A percentile compares a stretch with the other conserved stretches of the same genome.
phyloP scores from a whole-genome alignment of 163 green algal genomes.

The Coccomyxa subellipsoidea region DNA sequence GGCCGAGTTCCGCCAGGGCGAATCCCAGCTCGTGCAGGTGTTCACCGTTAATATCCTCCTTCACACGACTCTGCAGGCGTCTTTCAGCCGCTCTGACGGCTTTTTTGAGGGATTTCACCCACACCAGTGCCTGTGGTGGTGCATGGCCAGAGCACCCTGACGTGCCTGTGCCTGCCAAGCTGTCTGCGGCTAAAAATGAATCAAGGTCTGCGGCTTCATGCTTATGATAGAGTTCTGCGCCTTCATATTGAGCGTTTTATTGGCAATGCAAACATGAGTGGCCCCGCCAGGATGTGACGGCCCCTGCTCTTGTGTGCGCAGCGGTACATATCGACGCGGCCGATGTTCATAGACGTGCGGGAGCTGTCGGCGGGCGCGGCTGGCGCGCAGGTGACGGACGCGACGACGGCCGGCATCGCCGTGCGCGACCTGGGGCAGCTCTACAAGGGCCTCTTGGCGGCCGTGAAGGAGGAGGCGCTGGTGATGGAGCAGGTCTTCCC shows the following conservation, averaged over 20 bases:
- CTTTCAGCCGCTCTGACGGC: no score
- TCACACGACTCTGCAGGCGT: no score
- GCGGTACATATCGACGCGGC: conserved; percentile 66
- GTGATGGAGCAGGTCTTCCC: conserved; percentile 52
- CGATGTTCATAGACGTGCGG: conserved; percentile 62
- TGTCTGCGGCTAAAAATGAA: no score
- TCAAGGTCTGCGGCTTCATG: no score
- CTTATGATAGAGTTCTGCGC: no score
- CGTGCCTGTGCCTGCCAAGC: no score
- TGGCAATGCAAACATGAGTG: no score
- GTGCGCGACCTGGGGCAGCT: conserved; percentile 33
- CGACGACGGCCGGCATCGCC: conserved; percentile 23
- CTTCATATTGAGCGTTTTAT: no score
- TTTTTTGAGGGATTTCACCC: no score
- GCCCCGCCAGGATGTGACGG: not conserved
- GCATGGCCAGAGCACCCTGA: no score
- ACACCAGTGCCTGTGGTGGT: no score
- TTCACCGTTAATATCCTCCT: no score
- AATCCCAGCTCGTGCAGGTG: conserved; percentile 39
- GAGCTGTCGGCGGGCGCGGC: conserved; percentile 36
- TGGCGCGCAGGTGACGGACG: conserved; percentile 23
- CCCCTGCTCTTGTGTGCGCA: conserved; percentile 26
- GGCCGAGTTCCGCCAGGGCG: conserved; percentile 42
- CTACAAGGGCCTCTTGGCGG: conserved; percentile 46
- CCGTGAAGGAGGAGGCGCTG: conserved; percentile 52